Conservation (phyloP, 768 basidiomycete species). For the Trichaptum fuscoviolaceum region DNA sequence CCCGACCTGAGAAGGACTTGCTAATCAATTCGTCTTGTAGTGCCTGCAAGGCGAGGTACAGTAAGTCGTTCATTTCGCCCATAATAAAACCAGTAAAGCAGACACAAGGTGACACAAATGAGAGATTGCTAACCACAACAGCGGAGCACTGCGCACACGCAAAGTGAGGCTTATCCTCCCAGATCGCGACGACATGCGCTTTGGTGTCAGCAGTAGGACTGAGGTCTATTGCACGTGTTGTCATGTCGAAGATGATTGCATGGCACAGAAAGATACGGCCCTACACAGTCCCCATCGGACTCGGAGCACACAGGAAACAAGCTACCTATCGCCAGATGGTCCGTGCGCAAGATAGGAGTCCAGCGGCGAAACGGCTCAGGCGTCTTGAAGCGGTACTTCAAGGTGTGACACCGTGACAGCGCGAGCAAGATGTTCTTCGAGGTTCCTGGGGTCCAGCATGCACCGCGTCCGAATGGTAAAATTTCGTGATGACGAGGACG, state of each 20-base stretch:
- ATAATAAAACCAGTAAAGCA: not conserved
- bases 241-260: not conserved
- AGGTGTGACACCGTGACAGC: not conserved
- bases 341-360: not conserved
- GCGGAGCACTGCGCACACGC: slow-evolving; percentile 67
- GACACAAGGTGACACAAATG: slow-evolving; percentile 6
- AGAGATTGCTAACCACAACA: slow-evolving; percentile 48
- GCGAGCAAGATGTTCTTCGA: no score
- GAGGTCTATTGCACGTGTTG: slow-evolving; percentile 1
- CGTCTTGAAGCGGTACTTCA: not conserved
- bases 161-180: slow-evolving; percentile 61
- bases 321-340: not conserved
- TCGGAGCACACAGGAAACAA: not conserved
- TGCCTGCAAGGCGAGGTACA: slow-evolving; percentile 35
- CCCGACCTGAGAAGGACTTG: slow-evolving; percentile 79
- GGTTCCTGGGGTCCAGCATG: not conserved
- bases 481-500: not conserved
- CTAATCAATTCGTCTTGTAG: slow-evolving; percentile 83
- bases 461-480: not conserved
- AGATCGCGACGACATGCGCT: slow-evolving; percentile 55
- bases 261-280: not conserved
- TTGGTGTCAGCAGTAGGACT: slow-evolving; percentile 37
- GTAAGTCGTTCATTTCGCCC: slow-evolving; percentile 5
- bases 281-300: not conserved
- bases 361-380: not conserved